Conservation (phyloP, 2,329 filamentous ascomycete genomes). For the Colletotrichum australisinense region DNA sequence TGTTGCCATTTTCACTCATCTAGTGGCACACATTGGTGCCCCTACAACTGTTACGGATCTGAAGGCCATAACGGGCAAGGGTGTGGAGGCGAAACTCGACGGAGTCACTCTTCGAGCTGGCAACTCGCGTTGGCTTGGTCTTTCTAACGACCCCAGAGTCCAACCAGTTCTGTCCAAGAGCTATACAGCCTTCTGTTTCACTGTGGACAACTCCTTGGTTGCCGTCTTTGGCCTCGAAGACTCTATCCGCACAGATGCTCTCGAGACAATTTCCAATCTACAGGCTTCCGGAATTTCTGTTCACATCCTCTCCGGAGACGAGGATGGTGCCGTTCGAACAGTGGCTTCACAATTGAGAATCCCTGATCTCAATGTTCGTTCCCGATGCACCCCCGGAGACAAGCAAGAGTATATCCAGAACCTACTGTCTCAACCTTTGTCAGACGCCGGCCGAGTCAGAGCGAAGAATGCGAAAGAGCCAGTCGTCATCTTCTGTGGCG, state of each 20-base stretch:
- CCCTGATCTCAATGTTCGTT: conserved; percentile 47
- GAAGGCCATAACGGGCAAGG: conserved; percentile 56
- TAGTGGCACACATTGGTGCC: conserved; percentile 42
- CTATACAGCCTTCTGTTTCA: conserved; percentile 61
- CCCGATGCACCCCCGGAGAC: conserved; percentile 57
- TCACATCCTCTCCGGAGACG: conserved; percentile 65
- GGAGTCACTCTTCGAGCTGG: conserved; percentile 56
- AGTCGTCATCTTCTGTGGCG: conserved; percentile 76
- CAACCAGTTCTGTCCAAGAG: conserved; percentile 47
- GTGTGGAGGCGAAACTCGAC: conserved; percentile 51
- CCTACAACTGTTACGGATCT: conserved; percentile 42
- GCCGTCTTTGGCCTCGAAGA: conserved; percentile 62
- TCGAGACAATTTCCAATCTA: conserved; percentile 48
- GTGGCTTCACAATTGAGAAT: conserved; percentile 56
- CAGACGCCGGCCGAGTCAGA: background rate
- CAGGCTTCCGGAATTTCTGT: conserved; percentile 52
- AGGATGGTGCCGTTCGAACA: conserved; percentile 58
- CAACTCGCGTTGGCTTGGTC: conserved; percentile 60
- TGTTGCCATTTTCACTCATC: conserved; percentile 54
- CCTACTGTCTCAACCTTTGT: conserved; percentile 42
- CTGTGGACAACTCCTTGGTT: conserved; percentile 46
- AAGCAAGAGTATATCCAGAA: conserved; percentile 58
- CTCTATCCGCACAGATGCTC: conserved; percentile 55
- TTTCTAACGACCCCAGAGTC: conserved; percentile 47
- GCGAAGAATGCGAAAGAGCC: conserved; percentile 38